Conservation (phyloP, 1,139 yeast genomes). For the Lodderomyces pseudojiufengensis region DNA sequence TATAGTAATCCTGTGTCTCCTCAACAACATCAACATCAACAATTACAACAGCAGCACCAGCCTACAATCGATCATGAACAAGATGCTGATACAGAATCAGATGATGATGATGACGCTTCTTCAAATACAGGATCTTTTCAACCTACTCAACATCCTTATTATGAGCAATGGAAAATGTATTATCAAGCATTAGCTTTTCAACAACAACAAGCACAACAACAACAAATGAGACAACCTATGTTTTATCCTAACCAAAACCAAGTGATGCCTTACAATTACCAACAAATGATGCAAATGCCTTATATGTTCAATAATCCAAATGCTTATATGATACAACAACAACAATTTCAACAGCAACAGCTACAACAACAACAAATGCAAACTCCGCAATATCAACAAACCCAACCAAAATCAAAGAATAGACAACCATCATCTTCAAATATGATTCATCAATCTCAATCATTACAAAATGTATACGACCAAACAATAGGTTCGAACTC, state of each 20-base stretch:
- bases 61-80: conserved; percentile 1
- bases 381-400: conserved; percentile 1
- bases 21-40: no score
- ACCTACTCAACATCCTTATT: conserved; percentile 20
- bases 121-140: conserved; percentile 10
- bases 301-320: conserved; percentile 5
- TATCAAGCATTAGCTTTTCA: conserved; percentile 25
- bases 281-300: conserved; percentile 8
- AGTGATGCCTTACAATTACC: conserved; percentile 11
- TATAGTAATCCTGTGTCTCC: no score
- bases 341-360: conserved; percentile 7
- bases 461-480: conserved; percentile 7
- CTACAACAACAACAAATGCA: conserved; percentile 6
- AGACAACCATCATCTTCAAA: neutral
- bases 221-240: conserved; percentile 15
- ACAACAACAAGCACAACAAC: conserved; percentile 24
- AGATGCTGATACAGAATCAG: conserved; percentile 6
- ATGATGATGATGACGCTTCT: conserved; percentile 15
- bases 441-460: conserved; percentile 2
- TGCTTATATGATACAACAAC: conserved; percentile 10
- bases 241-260: conserved; percentile 8
- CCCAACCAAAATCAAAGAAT: neutral
- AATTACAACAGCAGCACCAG: conserved; percentile 4
- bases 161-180: conserved; percentile 29
- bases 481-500: conserved; percentile 6